A percentile compares a stretch with the other conserved stretches of the same genome.
Evolutionary conservation across 2,329 filamentous ascomycete species (phyloP).

Genomic region (Ophiostoma piceae): DNA sequence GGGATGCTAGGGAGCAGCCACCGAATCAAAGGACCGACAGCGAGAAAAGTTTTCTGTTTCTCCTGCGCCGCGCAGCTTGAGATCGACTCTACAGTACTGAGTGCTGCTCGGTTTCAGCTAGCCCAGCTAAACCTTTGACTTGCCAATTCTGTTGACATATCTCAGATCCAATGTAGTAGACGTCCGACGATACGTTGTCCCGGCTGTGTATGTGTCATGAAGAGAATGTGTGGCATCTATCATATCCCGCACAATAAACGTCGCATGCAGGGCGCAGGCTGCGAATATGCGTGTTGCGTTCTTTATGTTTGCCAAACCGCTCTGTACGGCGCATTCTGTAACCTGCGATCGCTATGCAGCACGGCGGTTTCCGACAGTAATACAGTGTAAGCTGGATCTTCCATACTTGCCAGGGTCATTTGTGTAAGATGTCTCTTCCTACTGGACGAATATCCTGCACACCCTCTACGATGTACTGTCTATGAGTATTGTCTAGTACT

Average conservation of each 20-base stretch:
- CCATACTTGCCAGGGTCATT: background rate
- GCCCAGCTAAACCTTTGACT: background rate
- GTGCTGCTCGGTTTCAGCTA: background rate
- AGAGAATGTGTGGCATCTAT: too few relatives aligned
- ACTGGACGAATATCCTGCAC: background rate
- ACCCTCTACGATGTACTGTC: background rate
- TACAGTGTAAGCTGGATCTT: background rate
- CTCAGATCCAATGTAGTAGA: background rate
- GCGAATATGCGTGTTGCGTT: background rate
- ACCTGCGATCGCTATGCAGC: background rate
- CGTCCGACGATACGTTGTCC: background rate
- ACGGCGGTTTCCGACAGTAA: background rate
- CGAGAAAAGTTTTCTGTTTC: conserved; percentile 3
- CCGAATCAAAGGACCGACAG: background rate
- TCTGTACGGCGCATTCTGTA: background rate
- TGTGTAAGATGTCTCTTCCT: too few relatives aligned
- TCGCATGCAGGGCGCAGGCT: background rate
- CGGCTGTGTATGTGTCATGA: background rate
- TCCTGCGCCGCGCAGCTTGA: background rate
- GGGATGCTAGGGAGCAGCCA: background rate
- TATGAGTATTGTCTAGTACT: too few relatives aligned
- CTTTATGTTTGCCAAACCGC: background rate
- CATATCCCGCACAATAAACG: background rate
- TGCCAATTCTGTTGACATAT: background rate
- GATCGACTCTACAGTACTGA: background rate